Evolutionary conservation across 2,329 filamentous ascomycete genomes (phyloP), one percentile per base, ranked within the genome.

Genomic region (Colletotrichum limetticola): DNA sequence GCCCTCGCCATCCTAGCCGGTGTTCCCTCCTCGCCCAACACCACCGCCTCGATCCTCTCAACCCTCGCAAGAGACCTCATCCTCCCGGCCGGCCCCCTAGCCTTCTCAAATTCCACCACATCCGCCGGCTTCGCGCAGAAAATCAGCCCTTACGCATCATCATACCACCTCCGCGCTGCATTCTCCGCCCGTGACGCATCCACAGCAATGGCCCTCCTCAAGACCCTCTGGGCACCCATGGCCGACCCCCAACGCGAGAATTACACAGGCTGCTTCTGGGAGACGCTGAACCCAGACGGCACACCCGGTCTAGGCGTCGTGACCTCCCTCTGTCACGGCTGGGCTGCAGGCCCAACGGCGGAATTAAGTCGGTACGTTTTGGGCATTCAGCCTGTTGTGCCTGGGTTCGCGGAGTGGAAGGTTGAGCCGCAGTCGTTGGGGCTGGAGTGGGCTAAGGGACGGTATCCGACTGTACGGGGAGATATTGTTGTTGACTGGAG

Each of bases 251-350:
- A 7, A 0, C 72, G 78, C 19, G 72, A 68, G 2, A 82, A 81
- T 58, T 80, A 80, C 61, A 81, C 79, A 0, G 77, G 76, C 24
- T 74, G 66, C 7, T 80, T 81, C 75, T 82, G 79, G 79, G 80
- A 82, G 72, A 78, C 78, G 0, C 66, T 81, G 11, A 62, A 76
- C 28, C 35, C 65, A 3, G 68, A 74, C 9, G 80, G 79, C 1
- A 65, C 46, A 6, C 79, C 79, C 1, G 79, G 77, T 1, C 74
- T 81, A 3, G 79, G 78, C 0, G 4, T 74, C 8, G 26, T 37
- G 1, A 83, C 81, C 2, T 80, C 78, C 22, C 69, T 82, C 0
- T 82, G 81, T 49, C 81, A 82, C 61, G 81, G 77, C 1, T 82
- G 81, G 81, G 74, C 76, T 1, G 76, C 81, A 0, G 81, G 78